Percentiles rank a stretch among this genome's conserved stretches.
Conservation (phyloP, 768 basidiomycete species). For the Pleurotus citrinopileatus region DNA sequence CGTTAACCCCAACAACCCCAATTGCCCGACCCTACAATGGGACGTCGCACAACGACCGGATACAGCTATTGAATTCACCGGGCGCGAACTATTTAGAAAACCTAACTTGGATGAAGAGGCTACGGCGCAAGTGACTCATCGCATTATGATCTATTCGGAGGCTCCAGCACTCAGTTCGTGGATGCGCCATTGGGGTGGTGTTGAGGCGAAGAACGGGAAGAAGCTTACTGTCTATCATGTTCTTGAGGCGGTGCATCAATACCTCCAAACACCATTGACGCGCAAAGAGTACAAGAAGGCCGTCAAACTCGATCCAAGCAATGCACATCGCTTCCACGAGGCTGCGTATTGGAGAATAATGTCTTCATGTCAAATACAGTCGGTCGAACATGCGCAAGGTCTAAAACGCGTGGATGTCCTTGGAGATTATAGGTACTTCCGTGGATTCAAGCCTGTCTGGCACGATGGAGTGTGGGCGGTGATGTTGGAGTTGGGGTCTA, state of each 20-base stretch:
- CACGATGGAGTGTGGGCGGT: slow-evolving; percentile 4
- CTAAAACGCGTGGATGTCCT: slow-evolving; percentile 6
- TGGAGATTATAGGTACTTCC: slow-evolving; percentile 5
- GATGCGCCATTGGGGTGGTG: slow-evolving; percentile 2
- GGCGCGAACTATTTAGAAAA: not conserved
- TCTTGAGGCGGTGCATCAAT: slow-evolving; percentile 2
- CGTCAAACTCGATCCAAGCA: slow-evolving; percentile 2
- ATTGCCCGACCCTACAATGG: slow-evolving; percentile 5
- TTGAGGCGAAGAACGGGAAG: not conserved
- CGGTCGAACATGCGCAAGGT: slow-evolving; percentile 3
- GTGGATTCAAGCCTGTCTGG: slow-evolving; percentile 5
- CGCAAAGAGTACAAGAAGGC: slow-evolving; percentile 6
- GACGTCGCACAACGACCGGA: slow-evolving; percentile 3
- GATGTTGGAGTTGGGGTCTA: slow-evolving; percentile 5
- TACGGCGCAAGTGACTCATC: not conserved
- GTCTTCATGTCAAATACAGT: slow-evolving; percentile 3
- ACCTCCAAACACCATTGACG: slow-evolving; percentile 1
- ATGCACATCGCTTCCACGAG: slow-evolving; percentile 1
- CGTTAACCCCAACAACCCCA: slow-evolving; percentile 8
- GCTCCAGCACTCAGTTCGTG: not conserved
- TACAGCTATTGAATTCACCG: slow-evolving; percentile 7
- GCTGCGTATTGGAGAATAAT: slow-evolving; percentile 7
- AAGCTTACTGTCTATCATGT: slow-evolving; percentile 4
- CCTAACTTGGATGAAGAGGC: slow-evolving; percentile 5
- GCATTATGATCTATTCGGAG: not conserved